These are phyloP conservation scores for Pseudoneurospora amorphoporcata DNA, from an alignment of 495 filamentous ascomycete species.

Conservation along the genomic window DNA sequence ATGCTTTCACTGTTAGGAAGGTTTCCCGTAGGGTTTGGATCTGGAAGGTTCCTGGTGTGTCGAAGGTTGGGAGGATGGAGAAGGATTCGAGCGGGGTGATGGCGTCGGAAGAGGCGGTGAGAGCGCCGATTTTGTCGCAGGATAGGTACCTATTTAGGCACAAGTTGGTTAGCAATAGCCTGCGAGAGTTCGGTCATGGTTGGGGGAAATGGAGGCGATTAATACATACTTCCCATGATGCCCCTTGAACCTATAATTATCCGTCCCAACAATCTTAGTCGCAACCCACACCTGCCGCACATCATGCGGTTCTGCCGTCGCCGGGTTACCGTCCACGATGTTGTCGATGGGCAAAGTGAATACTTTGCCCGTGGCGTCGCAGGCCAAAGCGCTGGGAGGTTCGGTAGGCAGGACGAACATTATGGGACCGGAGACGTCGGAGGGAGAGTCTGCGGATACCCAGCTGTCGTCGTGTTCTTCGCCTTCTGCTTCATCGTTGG, in stretches of 20 bases:
- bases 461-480: constrained; percentile 64
- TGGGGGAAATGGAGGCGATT: background rate
- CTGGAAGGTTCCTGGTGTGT: constrained; percentile 55
- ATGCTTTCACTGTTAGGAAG: constrained; percentile 46
- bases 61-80: constrained; percentile 50
- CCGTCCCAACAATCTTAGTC: constrained; percentile 71
- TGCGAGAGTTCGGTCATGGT: background rate
- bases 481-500: constrained; percentile 24
- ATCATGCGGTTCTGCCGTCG: constrained; percentile 84
- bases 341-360: constrained; percentile 75
- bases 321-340: constrained; percentile 64
- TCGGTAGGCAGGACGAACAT: constrained; percentile 67
- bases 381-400: constrained; percentile 61
- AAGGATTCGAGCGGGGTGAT: constrained; percentile 77
- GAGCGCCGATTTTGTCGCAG: constrained; percentile 72
- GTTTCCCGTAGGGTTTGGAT: constrained; percentile 55
- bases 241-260: constrained; percentile 72
- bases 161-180: background rate
- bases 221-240: constrained; percentile 66
- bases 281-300: constrained; percentile 94
- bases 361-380: constrained; percentile 74
- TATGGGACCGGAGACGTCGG: constrained; percentile 76
- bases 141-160: constrained; percentile 48
- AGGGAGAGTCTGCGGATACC: constrained; percentile 69
- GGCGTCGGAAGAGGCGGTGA: constrained; percentile 68